Evolutionary conservation across 2,329 filamentous ascomycete genomes (phyloP), one percentile per base, ranked within the genome.

Genomic region (Helotiales sp.): DNA sequence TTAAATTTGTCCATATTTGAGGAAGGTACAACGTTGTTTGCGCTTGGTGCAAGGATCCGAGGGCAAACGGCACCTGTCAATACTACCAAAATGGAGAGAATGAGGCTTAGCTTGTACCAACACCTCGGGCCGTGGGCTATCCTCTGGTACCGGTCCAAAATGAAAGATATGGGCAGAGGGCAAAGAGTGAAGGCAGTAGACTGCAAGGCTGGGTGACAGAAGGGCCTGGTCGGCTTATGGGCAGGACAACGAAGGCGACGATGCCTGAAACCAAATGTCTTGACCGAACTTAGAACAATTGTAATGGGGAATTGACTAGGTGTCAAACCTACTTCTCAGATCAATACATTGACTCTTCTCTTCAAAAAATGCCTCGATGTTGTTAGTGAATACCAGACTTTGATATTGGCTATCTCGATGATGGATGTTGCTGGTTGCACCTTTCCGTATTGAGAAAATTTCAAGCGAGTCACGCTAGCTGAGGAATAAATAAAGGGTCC

Each of bases 1-100:
- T 55, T 57, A 24, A 70, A 32, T 57, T 62, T 71, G 37, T 71
- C 67, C 70, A 72, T 70, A 11, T n/a, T 67, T 52, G 34, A 30
- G 34, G 40, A 28, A 45, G 22, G 22, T n/a, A 8, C 55, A 26
- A 45, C 26, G 22, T 6, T 59, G 55, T 59, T 59, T 59, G 34
- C 15, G 6, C 15, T 10, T 30, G 34, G 37, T 59, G 55, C 55
- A 43, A 26, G 3, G 22, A 45, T 28, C 55, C 55, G 55, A 59
- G 55, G 40, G n/a, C n/a, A n/a, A n/a, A n/a, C n/a, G n/a, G n/a
- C n/a, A n/a, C n/a, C n/a, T n/a, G n/a, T n/a, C n/a, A n/a, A n/a
- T n/a, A n/a, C n/a, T n/a, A n/a, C n/a, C n/a, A n/a, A n/a, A n/a
- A n/a, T n/a, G n/a, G n/a, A n/a, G n/a, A n/a, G n/a, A n/a, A n/a